Base-by-base conservation (phyloP, 2,329 filamentous ascomycete species). In the Alternaria angustiovoidea region DNA sequence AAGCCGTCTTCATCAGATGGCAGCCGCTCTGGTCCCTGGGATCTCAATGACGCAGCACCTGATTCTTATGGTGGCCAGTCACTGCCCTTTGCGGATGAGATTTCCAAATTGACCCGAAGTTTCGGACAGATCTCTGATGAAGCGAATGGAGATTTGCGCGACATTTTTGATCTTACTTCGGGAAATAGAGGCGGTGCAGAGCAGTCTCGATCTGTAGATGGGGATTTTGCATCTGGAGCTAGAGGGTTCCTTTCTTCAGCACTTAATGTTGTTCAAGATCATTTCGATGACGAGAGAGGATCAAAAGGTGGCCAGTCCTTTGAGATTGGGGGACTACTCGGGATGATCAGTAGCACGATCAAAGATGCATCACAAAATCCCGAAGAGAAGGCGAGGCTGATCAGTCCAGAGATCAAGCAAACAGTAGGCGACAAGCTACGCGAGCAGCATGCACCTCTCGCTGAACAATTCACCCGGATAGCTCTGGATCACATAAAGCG, bases 401-500 rank as follows among this genome's bases (percentile, higher is more conserved):
- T 74, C 26, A 74, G 72, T 42, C 72, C 72, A 5, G 72, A 74
- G 44, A 74, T 74, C 59, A 74, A 72, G 48, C 60, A 72, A 39
- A 63, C 64, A 41, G 70, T 74, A 4, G 71, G 64, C 5, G 68
- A 67, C 9, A 74, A 73, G 55, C 57, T 74, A 28, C 67, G 71
- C 8, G 59, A 53, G n/a, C 71, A 73, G 42, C 72, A 73, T 57
- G 59, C 69, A 22, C 39, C 67, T 8, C 71, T 74, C 43, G 70
- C 72, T 9, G 72, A 73, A 36, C 72, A 74, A 9, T 74, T 74
- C 49, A 74, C 72, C 6, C 66, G 62, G 1, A 71, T 74, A 22
- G 72, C 72, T 0, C 54, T 74, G 8, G 72, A 73, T 7, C 72
- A 74, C 48, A 71, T 74, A 61, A 74, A 74, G 57, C 71, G 72